A percentile compares a stretch with the other conserved stretches of the same genome.
Conservation (phyloP, 495 filamentous ascomycete species). For the Viridothelium virens region DNA sequence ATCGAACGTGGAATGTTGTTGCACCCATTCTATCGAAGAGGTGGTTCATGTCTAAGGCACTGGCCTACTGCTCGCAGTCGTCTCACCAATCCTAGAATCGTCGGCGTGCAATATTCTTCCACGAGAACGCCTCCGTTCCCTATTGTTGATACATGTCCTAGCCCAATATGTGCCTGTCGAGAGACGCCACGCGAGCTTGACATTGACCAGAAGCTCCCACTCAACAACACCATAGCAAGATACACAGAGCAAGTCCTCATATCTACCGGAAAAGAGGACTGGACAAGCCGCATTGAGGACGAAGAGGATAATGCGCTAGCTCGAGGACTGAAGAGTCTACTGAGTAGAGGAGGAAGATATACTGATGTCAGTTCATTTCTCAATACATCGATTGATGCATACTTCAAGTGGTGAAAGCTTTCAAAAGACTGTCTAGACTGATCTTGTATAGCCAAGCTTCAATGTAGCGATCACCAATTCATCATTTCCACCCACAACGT, state of each 20-base stretch:
- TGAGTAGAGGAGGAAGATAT: slow-evolving; percentile 58
- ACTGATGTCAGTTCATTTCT: slow-evolving; percentile 53
- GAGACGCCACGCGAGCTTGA: slow-evolving; percentile 58
- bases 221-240: slow-evolving; percentile 68
- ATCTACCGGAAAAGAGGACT: slow-evolving; percentile 71
- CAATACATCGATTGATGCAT: too few species aligned
- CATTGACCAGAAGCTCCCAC: slow-evolving; percentile 61
- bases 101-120: neutral
- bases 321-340: slow-evolving; percentile 57
- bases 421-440: neutral
- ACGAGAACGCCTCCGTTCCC: slow-evolving; percentile 33
- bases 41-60: neutral
- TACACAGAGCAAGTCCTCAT: slow-evolving; percentile 79
- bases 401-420: too few species aligned
- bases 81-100: neutral
- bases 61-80: neutral
- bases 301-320: slow-evolving; percentile 57
- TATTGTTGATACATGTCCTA: slow-evolving; percentile 56
- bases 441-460: slow-evolving; percentile 59
- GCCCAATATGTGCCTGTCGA: slow-evolving; percentile 63
- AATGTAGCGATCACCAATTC: slow-evolving; percentile 67
- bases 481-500: slow-evolving; percentile 48
- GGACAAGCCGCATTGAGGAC: slow-evolving; percentile 65
- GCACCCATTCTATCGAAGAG: neutral
- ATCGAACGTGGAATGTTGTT: neutral